phyloP scores from a whole-genome alignment of 169 alveolate species.

The Plasmodium sp. region DNA sequence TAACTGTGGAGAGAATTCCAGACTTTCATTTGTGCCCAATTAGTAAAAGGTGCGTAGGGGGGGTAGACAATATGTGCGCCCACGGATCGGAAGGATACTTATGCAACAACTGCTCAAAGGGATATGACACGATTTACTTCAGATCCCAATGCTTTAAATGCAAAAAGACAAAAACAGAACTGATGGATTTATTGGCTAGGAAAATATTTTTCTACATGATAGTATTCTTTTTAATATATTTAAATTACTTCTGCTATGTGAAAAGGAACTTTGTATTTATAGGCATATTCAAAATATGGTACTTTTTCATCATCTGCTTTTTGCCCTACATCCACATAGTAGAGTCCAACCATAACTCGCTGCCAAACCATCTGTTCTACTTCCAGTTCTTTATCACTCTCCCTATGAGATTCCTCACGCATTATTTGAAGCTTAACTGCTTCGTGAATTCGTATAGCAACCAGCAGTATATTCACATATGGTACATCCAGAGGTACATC shows the following conservation, averaged over 20 bases:
- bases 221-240: slow-evolving; percentile 36
- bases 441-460: slow-evolving; percentile 14
- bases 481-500: slow-evolving; percentile 71
- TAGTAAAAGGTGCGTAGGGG: slow-evolving; percentile 58
- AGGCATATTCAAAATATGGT: slow-evolving; percentile 74
- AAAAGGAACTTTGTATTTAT: slow-evolving; percentile 63
- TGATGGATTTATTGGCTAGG: slow-evolving; percentile 3
- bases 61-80: slow-evolving; percentile 65
- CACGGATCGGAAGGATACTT: slow-evolving; percentile 85
- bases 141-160: slow-evolving; percentile 69
- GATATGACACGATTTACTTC: slow-evolving; percentile 34
- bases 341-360: slow-evolving; percentile 9
- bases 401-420: slow-evolving; percentile 43
- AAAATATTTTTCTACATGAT: slow-evolving; percentile 51
- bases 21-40: slow-evolving; percentile 73
- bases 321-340: slow-evolving; percentile 27
- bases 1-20: slow-evolving; percentile 66
- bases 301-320: slow-evolving; percentile 52
- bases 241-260: slow-evolving; percentile 70
- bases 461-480: slow-evolving; percentile 32
- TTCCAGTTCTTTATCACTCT: slow-evolving; percentile 34
- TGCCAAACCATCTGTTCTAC: slow-evolving; percentile 18
- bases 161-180: slow-evolving; percentile 21
- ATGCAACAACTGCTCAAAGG: slow-evolving; percentile 77
- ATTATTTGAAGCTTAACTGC: slow-evolving; percentile 57